Evolutionary conservation across 2,329 filamentous ascomycete species (phyloP), one percentile per base, ranked within the genome.

Genomic region (Colletotrichum scovillei): DNA sequence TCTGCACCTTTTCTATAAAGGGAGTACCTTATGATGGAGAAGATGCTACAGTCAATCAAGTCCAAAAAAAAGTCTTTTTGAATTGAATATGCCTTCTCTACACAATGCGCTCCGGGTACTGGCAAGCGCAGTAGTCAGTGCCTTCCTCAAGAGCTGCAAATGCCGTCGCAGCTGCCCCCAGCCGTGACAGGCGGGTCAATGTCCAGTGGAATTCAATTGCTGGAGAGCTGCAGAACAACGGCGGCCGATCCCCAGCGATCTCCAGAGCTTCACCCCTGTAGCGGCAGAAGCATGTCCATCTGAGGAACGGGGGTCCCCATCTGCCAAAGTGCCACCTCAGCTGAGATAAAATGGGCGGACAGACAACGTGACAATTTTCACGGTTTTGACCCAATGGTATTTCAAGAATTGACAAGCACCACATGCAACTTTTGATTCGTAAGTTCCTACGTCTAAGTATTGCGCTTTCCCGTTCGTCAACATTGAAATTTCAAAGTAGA

Each of bases 211-310:
- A 46, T 11, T 49, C 19, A 55, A 64, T 55, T 49, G 62, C 32
- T 46, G 59, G 56, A 65, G 70, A 65, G 70, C 55, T 73, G 59
- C 71, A 57, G 67, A 24, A 35, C 42, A 26, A 65, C 26, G 30
- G 66, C 53, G 67, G 67, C 30, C 55, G 62, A 73, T 66, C 67
- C 70, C 56, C 49, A 66, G 60, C 55, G 49, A 71, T 73, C 67
- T 65, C 56, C 62, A 71, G 62, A 73, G 71, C 67, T 71, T 73
- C 56, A 73, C 67, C 71, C 71, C 67, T 73, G 71, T 62, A 73
- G 46, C 59, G 32, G 49, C 53, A 62, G 60, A 56, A 71, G 56
- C 67, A 66, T 55, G 60, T 38, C 60, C 46, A 66, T 62, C 62
- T 66, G 52, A 73, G 62, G 55, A 58, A 70, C 28, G 26, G 32